A percentile compares a stretch with the other conserved stretches of the same genome.
These are phyloP conservation scores for Pleurostoma richardsiae DNA, from an alignment of 2,329 filamentous ascomycete genomes.

Conservation along the genomic window DNA sequence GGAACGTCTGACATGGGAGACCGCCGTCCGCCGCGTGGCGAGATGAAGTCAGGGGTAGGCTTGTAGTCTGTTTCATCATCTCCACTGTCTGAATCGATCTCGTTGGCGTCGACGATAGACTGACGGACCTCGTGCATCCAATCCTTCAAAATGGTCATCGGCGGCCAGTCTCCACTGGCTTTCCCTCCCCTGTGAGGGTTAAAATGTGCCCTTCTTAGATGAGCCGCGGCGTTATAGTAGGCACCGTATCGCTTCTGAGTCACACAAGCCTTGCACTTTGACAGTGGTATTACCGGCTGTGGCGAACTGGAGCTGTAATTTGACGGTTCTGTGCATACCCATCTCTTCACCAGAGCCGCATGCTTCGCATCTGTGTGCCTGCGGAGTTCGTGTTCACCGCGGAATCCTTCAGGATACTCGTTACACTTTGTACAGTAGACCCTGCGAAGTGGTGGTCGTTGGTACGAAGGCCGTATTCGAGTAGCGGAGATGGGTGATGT, in stretches of 20 bases:
- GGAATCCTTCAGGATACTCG: conserved; percentile 80
- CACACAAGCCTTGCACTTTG: conserved; percentile 52
- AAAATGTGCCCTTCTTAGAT: conserved; percentile 52
- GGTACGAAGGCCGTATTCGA: conserved; percentile 39
- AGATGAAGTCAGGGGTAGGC: conserved; percentile 14
- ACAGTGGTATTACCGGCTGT: conserved; percentile 45
- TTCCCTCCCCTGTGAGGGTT: conserved; percentile 50
- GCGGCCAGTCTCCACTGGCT: conserved; percentile 53
- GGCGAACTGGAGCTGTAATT: conserved; percentile 27
- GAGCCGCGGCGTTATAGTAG: conserved; percentile 56
- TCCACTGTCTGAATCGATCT: conserved; percentile 44
- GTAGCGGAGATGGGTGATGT: conserved; percentile 35
- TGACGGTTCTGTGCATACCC: conserved; percentile 50
- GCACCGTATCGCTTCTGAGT: conserved; percentile 53
- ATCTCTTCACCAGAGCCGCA: conserved; percentile 48
- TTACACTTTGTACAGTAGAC: conserved; percentile 75
- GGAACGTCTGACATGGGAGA: conserved; percentile 17
- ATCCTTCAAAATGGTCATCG: conserved; percentile 52
- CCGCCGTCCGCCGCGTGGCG: conserved; percentile 14
- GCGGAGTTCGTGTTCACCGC: conserved; percentile 81
- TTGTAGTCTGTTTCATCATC: conserved; percentile 41
- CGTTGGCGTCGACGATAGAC: conserved; percentile 37
- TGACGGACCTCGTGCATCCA: conserved; percentile 58
- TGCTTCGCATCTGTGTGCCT: conserved; percentile 60
- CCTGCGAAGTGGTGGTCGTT: conserved; percentile 58